phyloP scores from a whole-genome alignment of 2,329 filamentous ascomycete species.

The Calonectria hawksworthii region DNA sequence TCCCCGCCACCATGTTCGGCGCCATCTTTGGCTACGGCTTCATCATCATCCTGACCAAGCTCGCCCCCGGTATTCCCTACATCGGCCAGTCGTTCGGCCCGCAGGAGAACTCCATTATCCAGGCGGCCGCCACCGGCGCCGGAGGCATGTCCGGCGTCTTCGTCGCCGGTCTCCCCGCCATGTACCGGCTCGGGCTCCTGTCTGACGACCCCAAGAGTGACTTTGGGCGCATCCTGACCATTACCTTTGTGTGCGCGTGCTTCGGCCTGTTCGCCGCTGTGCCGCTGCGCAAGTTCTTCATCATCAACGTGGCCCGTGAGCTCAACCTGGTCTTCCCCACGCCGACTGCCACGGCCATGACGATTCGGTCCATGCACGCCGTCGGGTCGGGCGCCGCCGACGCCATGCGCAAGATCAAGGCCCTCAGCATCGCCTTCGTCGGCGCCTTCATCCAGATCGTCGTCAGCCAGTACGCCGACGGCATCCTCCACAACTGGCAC shows the following conservation, averaged over 20 bases:
- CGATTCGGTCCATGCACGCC: conserved; percentile 74
- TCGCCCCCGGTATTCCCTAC: conserved; percentile 63
- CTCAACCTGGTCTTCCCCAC: conserved; percentile 72
- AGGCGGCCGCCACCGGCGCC: conserved; percentile 71
- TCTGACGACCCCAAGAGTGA: conserved; percentile 65
- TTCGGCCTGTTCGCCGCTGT: conserved; percentile 76
- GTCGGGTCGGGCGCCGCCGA: conserved; percentile 64
- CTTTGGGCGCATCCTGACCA: conserved; percentile 70
- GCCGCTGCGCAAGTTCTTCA: conserved; percentile 76
- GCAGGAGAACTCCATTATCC: conserved; percentile 74
- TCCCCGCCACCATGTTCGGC: conserved; percentile 62
- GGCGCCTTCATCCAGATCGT: conserved; percentile 67
- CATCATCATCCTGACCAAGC: conserved; percentile 65
- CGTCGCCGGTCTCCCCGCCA: conserved; percentile 70
- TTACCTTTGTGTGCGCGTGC: conserved; percentile 73
- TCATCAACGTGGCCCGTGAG: conserved; percentile 74
- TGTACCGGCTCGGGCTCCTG: conserved; percentile 69
- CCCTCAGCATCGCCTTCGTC: conserved; percentile 64
- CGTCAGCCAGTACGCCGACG: conserved; percentile 70
- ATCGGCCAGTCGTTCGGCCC: conserved; percentile 70
- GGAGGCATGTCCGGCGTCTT: conserved; percentile 71
- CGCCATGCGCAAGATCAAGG: conserved; percentile 70
- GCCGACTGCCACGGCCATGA: conserved; percentile 71
- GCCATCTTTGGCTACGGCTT: conserved; percentile 73
- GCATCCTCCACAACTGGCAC: conserved; percentile 73